A percentile compares a stretch with the other conserved stretches of the same genome.
These are phyloP conservation scores for Dactylellina sp. DNA, from an alignment of 2,329 filamentous ascomycete species.

Conservation along the genomic window DNA sequence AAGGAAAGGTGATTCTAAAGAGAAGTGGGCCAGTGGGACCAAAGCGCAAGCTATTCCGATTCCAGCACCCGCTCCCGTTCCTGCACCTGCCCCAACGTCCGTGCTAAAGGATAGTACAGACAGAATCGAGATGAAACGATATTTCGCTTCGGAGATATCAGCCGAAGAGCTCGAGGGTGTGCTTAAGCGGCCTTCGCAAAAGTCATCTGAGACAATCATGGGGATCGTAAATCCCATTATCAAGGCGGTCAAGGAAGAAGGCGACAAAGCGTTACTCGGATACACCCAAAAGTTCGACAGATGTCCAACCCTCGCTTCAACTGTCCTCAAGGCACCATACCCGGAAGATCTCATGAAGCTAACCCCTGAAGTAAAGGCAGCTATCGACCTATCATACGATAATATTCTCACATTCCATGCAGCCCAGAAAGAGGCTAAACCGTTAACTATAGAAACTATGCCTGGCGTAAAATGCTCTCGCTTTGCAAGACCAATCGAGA, in stretches of 20 bases:
- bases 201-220: constrained; percentile 92
- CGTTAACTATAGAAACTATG: constrained; percentile 93
- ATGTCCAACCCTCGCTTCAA: constrained; percentile 87
- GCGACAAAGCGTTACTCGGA: constrained; percentile 86
- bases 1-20: constrained; percentile 92
- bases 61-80: constrained; percentile 14
- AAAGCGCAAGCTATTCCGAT: constrained; percentile 58
- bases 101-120: constrained; percentile 24
- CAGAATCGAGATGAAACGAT: constrained; percentile 83
- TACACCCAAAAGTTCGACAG: constrained; percentile 99
- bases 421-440: constrained; percentile 85
- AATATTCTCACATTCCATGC: constrained; percentile 96
- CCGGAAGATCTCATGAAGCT: constrained; percentile 86
- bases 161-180: constrained; percentile 76
- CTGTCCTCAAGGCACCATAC: constrained; percentile 91
- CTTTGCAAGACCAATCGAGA: constrained; percentile 90
- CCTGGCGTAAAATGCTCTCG: constrained; percentile 94
- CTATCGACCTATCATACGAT: constrained; percentile 93
- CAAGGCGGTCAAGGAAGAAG: constrained; percentile 82
- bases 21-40: constrained; percentile 87
- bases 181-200: constrained; percentile 89
- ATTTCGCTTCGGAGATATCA: constrained; percentile 75
- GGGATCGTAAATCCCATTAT: constrained; percentile 92
- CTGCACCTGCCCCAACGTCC: not conserved
- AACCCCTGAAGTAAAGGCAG: constrained; percentile 82